Base-by-base conservation (phyloP, 805 yeast species). In the Helenozyma baotianmanensis region DNA sequence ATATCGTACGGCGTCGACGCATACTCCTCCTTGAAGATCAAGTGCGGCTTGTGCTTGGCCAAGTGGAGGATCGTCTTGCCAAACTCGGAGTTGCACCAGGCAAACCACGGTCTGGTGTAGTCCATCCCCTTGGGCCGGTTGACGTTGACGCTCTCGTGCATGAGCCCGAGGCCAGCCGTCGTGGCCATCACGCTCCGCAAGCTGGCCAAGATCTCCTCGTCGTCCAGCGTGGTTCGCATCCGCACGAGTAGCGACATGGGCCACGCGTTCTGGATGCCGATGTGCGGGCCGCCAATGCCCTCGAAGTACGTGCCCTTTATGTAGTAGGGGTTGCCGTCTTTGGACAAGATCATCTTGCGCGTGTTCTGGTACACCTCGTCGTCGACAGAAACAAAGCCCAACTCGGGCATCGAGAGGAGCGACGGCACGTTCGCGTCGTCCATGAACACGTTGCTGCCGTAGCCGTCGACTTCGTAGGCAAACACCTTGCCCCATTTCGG, bases 371-470 rank as follows among this genome's bases (percentile, higher is more conserved):
- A 87, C 2, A 85, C 54, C 25, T 63, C 64, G 51, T 85, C 81
- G 21, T 65, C 53, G 4, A 41, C 48, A 6, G 62, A 56, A 6
- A 76, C 45, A 52, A 74, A 82, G 0, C 95, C 94, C 50, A 84
- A 57, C 43, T 84, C 89, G 0, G 96, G 95, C 21, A 88, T 64
- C 1, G 95, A 74, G 25, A 87, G 61, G 21, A 85, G 49, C 1
- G 95, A 84, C 1, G 96, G 96, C 12, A 87, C 67, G 50, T 88
- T 88, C 14, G 96, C 96, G 57, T 87, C 96, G 56, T 87, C 95
- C 95, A 87, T 87, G 42, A 79, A 67, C 15, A 74, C 61, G 0
- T 70, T 42, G 17, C 92, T 69, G 2, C 95, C 95, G 51, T 72
- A 87, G 0, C 96, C 96, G 54, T 88, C 96, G 13, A 87, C 80